These are phyloP conservation scores for Penicillium brasilianum DNA, from an alignment of 2,329 filamentous ascomycete genomes.

Conservation along the genomic window DNA sequence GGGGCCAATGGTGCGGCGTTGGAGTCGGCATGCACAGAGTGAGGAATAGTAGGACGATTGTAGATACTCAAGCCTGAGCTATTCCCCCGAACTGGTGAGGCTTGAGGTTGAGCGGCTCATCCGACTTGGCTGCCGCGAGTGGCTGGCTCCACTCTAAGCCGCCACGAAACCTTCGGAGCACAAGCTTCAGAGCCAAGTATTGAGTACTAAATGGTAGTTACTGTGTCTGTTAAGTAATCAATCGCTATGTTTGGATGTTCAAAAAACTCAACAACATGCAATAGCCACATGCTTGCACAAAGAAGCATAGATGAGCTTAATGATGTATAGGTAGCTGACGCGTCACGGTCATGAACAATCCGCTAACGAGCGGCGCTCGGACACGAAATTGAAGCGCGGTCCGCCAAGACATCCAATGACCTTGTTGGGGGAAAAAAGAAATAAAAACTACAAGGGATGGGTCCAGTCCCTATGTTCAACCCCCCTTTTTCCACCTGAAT, in stretches of 20 bases:
- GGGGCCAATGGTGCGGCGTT: constrained; percentile 3
- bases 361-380: constrained; percentile 1
- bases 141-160: background rate
- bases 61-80: too few relatives aligned
- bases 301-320: background rate
- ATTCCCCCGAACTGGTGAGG: too few relatives aligned
- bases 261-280: background rate
- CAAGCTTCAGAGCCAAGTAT: background rate
- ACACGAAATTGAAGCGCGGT: background rate
- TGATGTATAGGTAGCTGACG: constrained; percentile 4
- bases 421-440: background rate
- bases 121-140: too few relatives aligned
- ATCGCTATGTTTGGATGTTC: background rate
- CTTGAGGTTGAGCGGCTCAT: too few relatives aligned
- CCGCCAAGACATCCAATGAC: background rate
- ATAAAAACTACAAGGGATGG: background rate
- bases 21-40: background rate
- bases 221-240: background rate
- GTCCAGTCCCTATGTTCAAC: background rate
- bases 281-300: background rate
- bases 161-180: background rate
- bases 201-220: background rate
- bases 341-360: background rate
- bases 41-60: background rate
- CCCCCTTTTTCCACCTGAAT: background rate